Percentiles rank a stretch among this genome's conserved stretches.
Conservation (phyloP, 2,329 filamentous ascomycete genomes). For the Karstenula rhodostoma region DNA sequence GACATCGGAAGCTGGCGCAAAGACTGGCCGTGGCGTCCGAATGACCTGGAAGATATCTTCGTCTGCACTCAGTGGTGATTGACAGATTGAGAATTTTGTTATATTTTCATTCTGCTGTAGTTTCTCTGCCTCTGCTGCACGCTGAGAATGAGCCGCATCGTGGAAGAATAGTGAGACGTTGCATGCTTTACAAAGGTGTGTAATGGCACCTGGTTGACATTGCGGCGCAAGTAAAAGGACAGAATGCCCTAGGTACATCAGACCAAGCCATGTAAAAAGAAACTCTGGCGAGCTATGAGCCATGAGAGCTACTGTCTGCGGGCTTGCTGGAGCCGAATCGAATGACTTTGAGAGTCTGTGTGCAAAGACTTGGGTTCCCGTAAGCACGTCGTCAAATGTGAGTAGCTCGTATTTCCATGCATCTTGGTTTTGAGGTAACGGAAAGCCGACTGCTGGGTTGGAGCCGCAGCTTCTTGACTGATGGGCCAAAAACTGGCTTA, state of each 20-base stretch:
- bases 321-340: slow-evolving; percentile 16
- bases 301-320: slow-evolving; percentile 60
- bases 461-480: slow-evolving; percentile 54
- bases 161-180: slow-evolving; percentile 56
- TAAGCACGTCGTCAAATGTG: slow-evolving; percentile 47
- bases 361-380: slow-evolving; percentile 49
- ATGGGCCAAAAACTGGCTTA: slow-evolving; percentile 60
- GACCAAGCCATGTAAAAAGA: slow-evolving; percentile 66
- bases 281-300: slow-evolving; percentile 66
- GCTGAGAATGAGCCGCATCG: slow-evolving; percentile 51
- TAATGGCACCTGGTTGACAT: slow-evolving; percentile 57
- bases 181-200: slow-evolving; percentile 61
- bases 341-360: slow-evolving; percentile 32
- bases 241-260: slow-evolving; percentile 64
- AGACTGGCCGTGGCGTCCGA: slow-evolving; percentile 16
- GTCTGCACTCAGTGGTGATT: slow-evolving; percentile 26
- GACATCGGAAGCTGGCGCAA: slow-evolving; percentile 18
- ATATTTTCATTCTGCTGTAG: slow-evolving; percentile 22
- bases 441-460: slow-evolving; percentile 61
- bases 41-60: slow-evolving; percentile 36
- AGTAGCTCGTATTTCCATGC: slow-evolving; percentile 43
- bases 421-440: slow-evolving; percentile 36
- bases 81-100: slow-evolving; percentile 17
- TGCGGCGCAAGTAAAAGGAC: slow-evolving; percentile 66
- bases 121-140: slow-evolving; percentile 37